phyloP scores from a whole-genome alignment of 2,329 filamentous ascomycete genomes.

The Falciphora oryzae region DNA sequence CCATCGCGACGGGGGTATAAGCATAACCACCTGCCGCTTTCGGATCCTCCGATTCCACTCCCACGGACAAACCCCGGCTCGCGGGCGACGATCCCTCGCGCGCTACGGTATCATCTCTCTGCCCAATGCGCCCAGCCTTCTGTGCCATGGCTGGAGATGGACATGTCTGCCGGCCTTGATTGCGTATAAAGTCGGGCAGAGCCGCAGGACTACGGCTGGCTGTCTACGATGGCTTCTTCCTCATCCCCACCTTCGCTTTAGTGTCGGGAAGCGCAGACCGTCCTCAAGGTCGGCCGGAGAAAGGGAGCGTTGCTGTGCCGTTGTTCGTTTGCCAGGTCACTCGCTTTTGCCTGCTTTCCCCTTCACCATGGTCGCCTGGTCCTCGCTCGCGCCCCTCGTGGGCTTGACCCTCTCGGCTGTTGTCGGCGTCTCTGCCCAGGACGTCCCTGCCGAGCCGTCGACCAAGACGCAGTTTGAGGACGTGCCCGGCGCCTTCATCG shows the following conservation, averaged over 20 bases:
- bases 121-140: neutral
- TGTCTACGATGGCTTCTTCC: neutral
- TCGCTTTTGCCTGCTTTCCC: neutral
- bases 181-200: neutral
- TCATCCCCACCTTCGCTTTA: neutral
- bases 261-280: no score
- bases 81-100: neutral
- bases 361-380: conserved; percentile 7
- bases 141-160: neutral
- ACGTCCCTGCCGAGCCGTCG: neutral
- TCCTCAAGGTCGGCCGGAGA: no score
- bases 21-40: neutral
- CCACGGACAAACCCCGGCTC: neutral
- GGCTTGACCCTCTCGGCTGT: conserved; percentile 5
- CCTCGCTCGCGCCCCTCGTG: conserved; percentile 4
- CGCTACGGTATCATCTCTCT: neutral
- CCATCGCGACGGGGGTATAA: neutral
- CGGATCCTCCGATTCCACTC: neutral
- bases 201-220: no score
- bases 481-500: conserved; percentile 15
- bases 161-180: neutral
- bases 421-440: neutral
- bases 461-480: neutral
- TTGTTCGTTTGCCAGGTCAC: neutral
- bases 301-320: neutral